Evolutionary conservation across 2,329 filamentous ascomycete genomes (phyloP), one percentile per base, ranked within the genome.

Genomic region (Rutstroemia sp.): DNA sequence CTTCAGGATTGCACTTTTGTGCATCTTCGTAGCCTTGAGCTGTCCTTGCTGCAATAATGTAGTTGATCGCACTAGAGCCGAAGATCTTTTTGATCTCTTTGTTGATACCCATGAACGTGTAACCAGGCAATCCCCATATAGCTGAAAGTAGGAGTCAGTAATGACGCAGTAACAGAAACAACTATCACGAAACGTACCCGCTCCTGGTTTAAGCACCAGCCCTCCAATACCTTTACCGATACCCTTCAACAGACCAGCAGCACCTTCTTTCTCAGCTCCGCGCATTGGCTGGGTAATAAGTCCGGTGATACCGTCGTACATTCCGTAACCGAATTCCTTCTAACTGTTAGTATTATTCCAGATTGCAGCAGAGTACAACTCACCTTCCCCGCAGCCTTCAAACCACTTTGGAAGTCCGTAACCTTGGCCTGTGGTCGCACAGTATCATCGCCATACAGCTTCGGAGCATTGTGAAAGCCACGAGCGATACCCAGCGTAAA

Each of bases 401-500:
- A 71, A 0, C 92, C 92, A 60, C 85, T 89, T 52, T 82, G 78
- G 50, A 95, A 74, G 51, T 85, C 87, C 0, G 88, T 91, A 4
- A 96, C 88, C 63, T 89, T 89, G 57, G 90, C 87, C 1, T 81
- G 75, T n/a, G 87, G 86, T 8, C 89, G 80, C 0, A 96, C 84
- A 1, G 85, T 92, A 1, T 89, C 83, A 65, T 95, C 91, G 44
- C 91, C 88, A 67, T 96, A 96, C 1, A 96, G 75, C 63, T 82
- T 86, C 0, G 92, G 91, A 5, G 88, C 86, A 64, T 96, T 96
- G 67, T 92, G 87, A 68, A 96, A 95, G 0, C 92, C 92, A 69
- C 87, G 88, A 0, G 91, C 87, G 39, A 96, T 73, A 0, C 88
- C 88, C 44, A 96, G 73, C 42, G 88, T 89, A 61, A 96, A 87